These are phyloP conservation scores for Lentinula sp. DNA, from an alignment of 768 basidiomycete genomes.

Conservation along the genomic window DNA sequence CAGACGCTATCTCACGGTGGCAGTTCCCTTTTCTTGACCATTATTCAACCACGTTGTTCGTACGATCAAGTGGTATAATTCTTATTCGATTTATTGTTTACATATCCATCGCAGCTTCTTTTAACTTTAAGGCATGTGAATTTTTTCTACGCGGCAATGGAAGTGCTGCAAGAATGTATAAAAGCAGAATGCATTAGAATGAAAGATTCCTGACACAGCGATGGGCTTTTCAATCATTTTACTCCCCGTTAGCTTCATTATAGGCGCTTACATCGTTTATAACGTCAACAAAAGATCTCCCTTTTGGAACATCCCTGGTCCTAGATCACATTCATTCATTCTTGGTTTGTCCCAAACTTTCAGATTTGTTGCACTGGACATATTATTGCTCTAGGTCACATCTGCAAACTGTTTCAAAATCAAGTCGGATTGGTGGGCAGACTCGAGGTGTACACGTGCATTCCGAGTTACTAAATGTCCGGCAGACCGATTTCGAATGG, in stretches of 20 bases:
- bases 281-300: not conserved
- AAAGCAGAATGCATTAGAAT: not conserved
- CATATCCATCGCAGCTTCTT: not conserved
- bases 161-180: not conserved
- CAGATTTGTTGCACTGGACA: not conserved
- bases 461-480: no score
- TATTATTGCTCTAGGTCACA: conserved; percentile 2
- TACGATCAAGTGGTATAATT: no score
- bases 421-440: conserved; percentile 1
- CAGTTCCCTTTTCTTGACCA: no score
- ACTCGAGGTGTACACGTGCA: not conserved
- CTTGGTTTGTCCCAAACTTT: not conserved
- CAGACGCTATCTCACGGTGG: no score
- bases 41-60: no score
- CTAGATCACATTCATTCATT: not conserved
- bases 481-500: conserved; percentile 3
- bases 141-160: not conserved
- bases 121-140: not conserved
- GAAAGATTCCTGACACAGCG: not conserved
- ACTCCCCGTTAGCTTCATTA: not conserved
- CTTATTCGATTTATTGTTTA: no score
- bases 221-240: not conserved
- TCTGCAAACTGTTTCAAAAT: not conserved
- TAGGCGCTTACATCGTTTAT: not conserved
- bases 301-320: conserved; percentile 7